Percentiles rank a stretch among this genome's conserved stretches.
These are phyloP conservation scores for Globisporangium radiosum DNA, from an alignment of 352 stramenopile genomes.

Conservation along the genomic window DNA sequence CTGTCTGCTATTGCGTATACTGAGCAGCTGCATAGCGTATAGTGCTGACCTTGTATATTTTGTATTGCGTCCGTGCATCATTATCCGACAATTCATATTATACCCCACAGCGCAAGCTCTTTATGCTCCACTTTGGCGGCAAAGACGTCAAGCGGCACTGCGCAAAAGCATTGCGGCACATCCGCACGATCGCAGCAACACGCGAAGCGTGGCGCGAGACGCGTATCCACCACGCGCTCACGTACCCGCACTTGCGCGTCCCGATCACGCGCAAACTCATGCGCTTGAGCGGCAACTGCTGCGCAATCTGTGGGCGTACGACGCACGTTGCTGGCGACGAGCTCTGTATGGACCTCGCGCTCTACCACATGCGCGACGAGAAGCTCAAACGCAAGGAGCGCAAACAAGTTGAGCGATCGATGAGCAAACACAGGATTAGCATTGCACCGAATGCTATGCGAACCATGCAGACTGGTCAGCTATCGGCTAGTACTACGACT, in stretches of 20 bases:
- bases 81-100: too few relatives aligned
- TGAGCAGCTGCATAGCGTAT: neutral
- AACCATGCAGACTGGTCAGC: neutral
- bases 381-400: constrained; percentile 45
- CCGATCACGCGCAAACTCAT: constrained; percentile 82
- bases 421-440: constrained; percentile 51
- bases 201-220: constrained; percentile 73
- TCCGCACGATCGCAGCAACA: constrained; percentile 43
- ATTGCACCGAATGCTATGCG: constrained; percentile 12
- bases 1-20: neutral
- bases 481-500: too few relatives aligned
- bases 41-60: neutral
- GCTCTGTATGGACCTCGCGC: constrained; percentile 68
- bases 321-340: constrained; percentile 73
- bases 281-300: constrained; percentile 72
- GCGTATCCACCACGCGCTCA: constrained; percentile 57
- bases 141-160: constrained; percentile 66
- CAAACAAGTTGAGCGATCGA: constrained; percentile 25
- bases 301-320: constrained; percentile 61
- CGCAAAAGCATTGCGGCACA: constrained; percentile 27
- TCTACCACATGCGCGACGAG: constrained; percentile 63
- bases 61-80: neutral
- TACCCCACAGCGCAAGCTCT: constrained; percentile 53
- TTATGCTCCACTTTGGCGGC: constrained; percentile 56
- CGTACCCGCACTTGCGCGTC: constrained; percentile 61